These are phyloP conservation scores for Mucor mucedo DNA, from an alignment of 371 early-diverging fungal species.

Conservation along the genomic window DNA sequence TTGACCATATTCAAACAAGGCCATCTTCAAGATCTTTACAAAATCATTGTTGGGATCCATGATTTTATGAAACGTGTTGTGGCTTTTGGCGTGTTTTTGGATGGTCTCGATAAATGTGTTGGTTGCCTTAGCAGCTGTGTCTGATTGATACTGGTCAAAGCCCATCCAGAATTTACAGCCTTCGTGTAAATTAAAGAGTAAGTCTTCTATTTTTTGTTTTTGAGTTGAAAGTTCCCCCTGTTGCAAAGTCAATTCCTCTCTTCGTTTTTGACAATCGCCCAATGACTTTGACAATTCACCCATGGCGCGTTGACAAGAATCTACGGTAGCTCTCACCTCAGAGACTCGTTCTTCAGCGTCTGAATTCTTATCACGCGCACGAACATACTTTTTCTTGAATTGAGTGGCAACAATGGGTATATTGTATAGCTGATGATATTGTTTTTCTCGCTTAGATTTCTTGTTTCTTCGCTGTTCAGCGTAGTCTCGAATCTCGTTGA, in stretches of 20 bases:
- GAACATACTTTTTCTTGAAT: constrained; percentile 38
- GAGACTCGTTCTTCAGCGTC: constrained; percentile 37
- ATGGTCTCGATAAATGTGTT: constrained; percentile 20
- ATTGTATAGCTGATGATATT: constrained; percentile 36
- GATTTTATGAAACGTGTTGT: neutral
- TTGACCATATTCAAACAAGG: constrained; percentile 38
- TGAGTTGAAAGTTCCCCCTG: constrained; percentile 11
- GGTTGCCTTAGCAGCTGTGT: constrained; percentile 8
- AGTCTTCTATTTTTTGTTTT: constrained; percentile 8
- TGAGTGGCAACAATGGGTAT: constrained; percentile 34
- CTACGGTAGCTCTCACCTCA: constrained; percentile 25
- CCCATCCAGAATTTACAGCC: constrained; percentile 24
- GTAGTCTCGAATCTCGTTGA: constrained; percentile 26
- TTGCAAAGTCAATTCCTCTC: constrained; percentile 13
- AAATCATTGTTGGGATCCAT: constrained; percentile 23
- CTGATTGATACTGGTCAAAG: constrained; percentile 25
- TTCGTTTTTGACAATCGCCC: constrained; percentile 16
- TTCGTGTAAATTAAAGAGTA: constrained; percentile 19
- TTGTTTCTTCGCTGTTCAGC: constrained; percentile 37
- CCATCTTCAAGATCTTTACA: constrained; percentile 36
- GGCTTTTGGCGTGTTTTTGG: constrained; percentile 17
- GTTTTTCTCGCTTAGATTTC: constrained; percentile 35
- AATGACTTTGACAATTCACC: constrained; percentile 18
- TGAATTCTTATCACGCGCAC: constrained; percentile 41
- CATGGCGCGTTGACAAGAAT: constrained; percentile 27